Conservation (phyloP, 169 alveolate genomes). For the Plasmodium coatneyi region DNA sequence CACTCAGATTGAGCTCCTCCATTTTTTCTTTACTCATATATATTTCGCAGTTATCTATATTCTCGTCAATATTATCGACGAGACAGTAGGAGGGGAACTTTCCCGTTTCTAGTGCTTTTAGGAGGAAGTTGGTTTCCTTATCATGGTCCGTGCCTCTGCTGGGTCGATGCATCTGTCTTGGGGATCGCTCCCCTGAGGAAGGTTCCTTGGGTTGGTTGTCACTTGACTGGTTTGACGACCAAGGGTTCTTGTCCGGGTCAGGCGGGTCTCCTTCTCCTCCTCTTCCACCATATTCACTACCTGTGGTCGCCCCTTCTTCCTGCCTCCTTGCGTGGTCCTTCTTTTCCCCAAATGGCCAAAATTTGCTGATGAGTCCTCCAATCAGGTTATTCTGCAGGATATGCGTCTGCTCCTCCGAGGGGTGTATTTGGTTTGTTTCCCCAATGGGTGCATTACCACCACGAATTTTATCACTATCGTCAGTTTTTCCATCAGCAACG, state of each 20-base stretch:
- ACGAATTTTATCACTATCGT: neutral
- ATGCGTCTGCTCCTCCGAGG: neutral
- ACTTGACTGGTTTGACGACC: neutral
- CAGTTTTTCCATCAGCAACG: neutral
- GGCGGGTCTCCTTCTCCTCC: neutral
- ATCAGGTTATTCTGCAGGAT: neutral
- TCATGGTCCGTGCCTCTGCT: neutral
- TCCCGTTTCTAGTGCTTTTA: slow-evolving; percentile 51
- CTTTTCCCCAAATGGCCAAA: neutral
- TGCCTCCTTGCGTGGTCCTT: neutral
- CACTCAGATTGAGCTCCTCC: slow-evolving; percentile 31
- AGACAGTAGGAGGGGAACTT: slow-evolving; percentile 50
- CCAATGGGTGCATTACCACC: neutral
- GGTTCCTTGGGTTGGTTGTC: neutral
- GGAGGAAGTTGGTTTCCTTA: slow-evolving; percentile 27
- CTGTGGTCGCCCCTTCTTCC: neutral
- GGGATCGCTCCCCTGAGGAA: neutral
- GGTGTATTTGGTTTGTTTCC: neutral
- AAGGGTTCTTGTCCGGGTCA: neutral
- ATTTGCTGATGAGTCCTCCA: neutral
- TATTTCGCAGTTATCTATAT: slow-evolving; percentile 50
- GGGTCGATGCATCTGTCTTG: neutral
- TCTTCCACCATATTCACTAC: neutral
- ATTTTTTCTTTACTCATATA: slow-evolving; percentile 47
- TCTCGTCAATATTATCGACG: slow-evolving; percentile 52